phyloP scores from a whole-genome alignment of 225 moss, liverwort and hornwort species.

The Sphagnum tenellum region DNA sequence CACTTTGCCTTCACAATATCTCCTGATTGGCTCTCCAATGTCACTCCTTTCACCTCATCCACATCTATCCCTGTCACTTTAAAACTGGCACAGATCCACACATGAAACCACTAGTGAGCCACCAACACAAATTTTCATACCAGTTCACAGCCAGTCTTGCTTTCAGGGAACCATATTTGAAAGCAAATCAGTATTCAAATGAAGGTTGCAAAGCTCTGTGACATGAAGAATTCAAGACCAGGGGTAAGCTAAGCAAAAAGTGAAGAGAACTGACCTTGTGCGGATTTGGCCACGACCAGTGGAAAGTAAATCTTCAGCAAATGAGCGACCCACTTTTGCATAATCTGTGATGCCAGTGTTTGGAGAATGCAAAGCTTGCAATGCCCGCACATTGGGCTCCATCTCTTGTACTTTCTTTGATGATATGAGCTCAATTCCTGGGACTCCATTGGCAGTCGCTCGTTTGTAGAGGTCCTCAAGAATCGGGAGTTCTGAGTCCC shows the following conservation, averaged over 20 bases:
- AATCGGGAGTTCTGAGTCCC: constrained; percentile 48
- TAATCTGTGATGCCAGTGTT: constrained; percentile 73
- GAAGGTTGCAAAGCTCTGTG: too few relatives aligned
- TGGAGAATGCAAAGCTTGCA: constrained; percentile 72
- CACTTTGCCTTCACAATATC: constrained; percentile 72
- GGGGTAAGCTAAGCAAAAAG: too few relatives aligned
- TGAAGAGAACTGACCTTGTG: constrained; percentile 36
- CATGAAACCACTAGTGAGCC: not conserved
- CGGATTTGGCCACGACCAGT: constrained; percentile 63
- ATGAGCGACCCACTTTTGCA: constrained; percentile 58
- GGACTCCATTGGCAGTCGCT: constrained; percentile 60
- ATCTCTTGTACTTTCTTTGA: constrained; percentile 51
- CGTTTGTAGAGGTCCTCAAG: constrained; percentile 54
- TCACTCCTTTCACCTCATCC: constrained; percentile 49
- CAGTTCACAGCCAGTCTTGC: too few relatives aligned
- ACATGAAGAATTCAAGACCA: too few relatives aligned
- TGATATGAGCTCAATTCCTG: constrained; percentile 65
- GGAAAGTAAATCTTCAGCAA: constrained; percentile 49
- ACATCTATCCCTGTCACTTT: constrained; percentile 49
- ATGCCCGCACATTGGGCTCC: constrained; percentile 68
- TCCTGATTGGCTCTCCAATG: constrained; percentile 40
- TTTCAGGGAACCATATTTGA: too few relatives aligned
- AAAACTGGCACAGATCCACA: constrained; percentile 27
- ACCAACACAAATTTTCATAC: not conserved
- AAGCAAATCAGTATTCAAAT: too few relatives aligned